Base-by-base conservation (phyloP, 108 stramenopile genomes). In the Fistulifera solaris region DNA sequence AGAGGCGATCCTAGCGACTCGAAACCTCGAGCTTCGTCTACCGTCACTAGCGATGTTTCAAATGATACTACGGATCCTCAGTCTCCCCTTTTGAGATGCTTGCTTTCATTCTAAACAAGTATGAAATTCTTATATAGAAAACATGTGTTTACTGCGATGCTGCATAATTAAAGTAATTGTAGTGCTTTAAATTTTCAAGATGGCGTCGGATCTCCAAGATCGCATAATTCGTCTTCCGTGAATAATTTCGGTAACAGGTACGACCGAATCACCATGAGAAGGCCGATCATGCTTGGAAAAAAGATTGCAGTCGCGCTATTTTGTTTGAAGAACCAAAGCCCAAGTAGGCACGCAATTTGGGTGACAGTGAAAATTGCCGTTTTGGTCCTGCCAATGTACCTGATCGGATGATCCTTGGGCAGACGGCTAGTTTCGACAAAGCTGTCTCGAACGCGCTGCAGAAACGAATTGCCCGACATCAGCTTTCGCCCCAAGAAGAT, bases 231-330 rank as follows among this genome's bases (percentile, higher is more conserved):
- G 19, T 73, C 62, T 52, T 89, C 81, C 35, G 71, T 66, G 60
- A 94, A 94, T 25, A 89, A 56, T 26, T 76, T 78, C 0, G 95
- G 95, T 22, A 96, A 66, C 24, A 87, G 48, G 28, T 70, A 64
- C 7, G 72, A 63, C 40, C 95, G 75, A 57, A 94, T 84, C 12
- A 78, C 55, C 80, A 96, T 92, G 19, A 96, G 65, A 54, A 96
- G 43, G 0, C 92, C 90, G 60, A 96, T 96, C 41, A 92, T 87
- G 17, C 83, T 80, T 1, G 95, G 95, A 54, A 96, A 96, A 78
- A 96, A 94, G n/a, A 96, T 92, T 51, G 93, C 81, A 19, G 93
- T 96, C 26, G 80, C 62, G 44, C 73, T 71, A 69, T 89, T 84
- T 60, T 80, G 79, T 62, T 96, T 96, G 60, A 96, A 86, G 8